Evolutionary conservation across 2,329 filamentous ascomycete genomes (phyloP).

Genomic region (Diaporthe destruens): DNA sequence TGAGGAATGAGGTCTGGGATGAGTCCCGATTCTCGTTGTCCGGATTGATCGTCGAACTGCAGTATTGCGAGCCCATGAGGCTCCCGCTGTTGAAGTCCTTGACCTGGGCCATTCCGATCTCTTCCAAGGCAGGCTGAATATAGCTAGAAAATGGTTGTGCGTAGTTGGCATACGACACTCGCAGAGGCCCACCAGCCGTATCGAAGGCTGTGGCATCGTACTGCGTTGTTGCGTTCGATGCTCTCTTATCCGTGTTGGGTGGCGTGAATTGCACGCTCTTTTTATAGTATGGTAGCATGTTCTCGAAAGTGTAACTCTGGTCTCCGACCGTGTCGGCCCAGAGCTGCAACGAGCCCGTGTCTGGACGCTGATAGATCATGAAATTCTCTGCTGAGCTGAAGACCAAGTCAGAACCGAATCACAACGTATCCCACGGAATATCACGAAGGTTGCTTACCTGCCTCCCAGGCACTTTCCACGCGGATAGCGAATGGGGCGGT

Average conservation of each 20-base stretch:
- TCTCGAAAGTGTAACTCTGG: constrained; percentile 20
- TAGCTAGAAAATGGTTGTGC: constrained; percentile 17
- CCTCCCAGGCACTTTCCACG: constrained; percentile 3
- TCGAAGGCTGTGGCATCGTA: background rate
- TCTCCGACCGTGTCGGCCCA: constrained; percentile 24
- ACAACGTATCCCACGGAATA: background rate
- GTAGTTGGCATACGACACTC: constrained; percentile 19
- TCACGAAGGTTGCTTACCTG: background rate
- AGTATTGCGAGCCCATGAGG: constrained; percentile 4
- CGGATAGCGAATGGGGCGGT: background rate
- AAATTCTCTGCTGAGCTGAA: constrained; percentile 2
- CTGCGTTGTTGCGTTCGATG: background rate
- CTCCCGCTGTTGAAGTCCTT: constrained; percentile 13
- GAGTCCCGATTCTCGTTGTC: constrained; percentile 10
- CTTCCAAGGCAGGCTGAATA: constrained; percentile 5
- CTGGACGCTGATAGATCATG: constrained; percentile 20
- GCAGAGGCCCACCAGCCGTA: constrained; percentile 6
- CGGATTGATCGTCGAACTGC: constrained; percentile 6
- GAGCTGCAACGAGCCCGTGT: constrained; percentile 3
- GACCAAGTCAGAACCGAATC: background rate
- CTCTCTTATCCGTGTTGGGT: background rate
- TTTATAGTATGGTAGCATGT: constrained; percentile 20
- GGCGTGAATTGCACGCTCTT: constrained; percentile 12
- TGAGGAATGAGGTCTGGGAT: constrained; percentile 9
- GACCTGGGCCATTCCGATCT: background rate